phyloP scores from a whole-genome alignment of 768 basidiomycete genomes.

The Fomitopsis serialis region DNA sequence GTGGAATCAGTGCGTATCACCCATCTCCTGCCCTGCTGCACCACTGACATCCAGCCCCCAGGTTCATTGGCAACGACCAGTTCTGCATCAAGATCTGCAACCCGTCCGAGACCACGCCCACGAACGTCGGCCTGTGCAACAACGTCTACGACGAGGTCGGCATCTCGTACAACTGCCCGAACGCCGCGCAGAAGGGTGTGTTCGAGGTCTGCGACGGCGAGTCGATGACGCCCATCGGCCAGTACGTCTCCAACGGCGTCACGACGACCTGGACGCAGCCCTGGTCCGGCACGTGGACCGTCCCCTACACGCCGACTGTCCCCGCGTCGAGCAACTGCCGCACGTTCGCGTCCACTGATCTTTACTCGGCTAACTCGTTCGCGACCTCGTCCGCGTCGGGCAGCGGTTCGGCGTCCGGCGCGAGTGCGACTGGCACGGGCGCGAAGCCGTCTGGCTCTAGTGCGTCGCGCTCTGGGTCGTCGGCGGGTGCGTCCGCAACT shows the following conservation, averaged over 20 bases:
- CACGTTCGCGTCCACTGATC: slow-evolving; percentile 28
- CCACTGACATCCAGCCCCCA: slow-evolving; percentile 17
- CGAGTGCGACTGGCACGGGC: slow-evolving; percentile 11
- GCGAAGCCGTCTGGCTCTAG: slow-evolving; percentile 14
- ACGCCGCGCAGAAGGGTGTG: slow-evolving; percentile 46
- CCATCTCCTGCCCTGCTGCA: no score
- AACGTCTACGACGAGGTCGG: slow-evolving; percentile 77
- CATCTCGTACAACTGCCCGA: slow-evolving; percentile 68
- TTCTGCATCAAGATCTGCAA: slow-evolving; percentile 79
- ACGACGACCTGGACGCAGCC: slow-evolving; percentile 43
- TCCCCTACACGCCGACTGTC: slow-evolving; percentile 35
- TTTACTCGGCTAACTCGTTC: slow-evolving; percentile 26
- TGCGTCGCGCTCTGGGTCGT: slow-evolving; percentile 5
- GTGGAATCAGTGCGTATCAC: slow-evolving; percentile 55
- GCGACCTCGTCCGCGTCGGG: slow-evolving; percentile 7
- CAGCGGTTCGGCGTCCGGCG: slow-evolving; percentile 7
- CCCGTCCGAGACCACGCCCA: slow-evolving; percentile 35
- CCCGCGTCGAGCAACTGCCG: slow-evolving; percentile 42
- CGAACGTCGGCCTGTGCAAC: slow-evolving; percentile 53
- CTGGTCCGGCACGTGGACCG: slow-evolving; percentile 36
- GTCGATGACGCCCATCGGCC: slow-evolving; percentile 55
- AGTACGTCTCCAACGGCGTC: slow-evolving; percentile 36
- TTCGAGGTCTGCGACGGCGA: slow-evolving; percentile 68
- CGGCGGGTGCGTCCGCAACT: slow-evolving; percentile 9
- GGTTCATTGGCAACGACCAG: slow-evolving; percentile 61